Evolutionary conservation across 345 rosid species (phyloP).

Genomic region (Gossypium australe): DNA sequence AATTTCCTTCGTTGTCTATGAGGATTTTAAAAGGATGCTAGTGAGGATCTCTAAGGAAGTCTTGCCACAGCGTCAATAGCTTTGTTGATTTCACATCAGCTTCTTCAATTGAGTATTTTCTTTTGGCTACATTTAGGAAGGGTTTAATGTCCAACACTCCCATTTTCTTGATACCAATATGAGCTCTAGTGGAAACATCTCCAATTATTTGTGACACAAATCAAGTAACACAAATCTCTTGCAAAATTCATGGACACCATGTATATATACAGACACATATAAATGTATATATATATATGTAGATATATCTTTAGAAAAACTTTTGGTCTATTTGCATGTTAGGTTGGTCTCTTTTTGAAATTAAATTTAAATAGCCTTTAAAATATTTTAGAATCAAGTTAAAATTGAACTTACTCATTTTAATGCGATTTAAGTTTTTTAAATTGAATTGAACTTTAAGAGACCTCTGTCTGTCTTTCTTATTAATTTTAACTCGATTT

Average conservation of each 20-base stretch:
- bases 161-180: slow-evolving; percentile 5
- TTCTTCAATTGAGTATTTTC: neutral
- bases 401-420: too few relatives aligned
- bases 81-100: slow-evolving; percentile 4
- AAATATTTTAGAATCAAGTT: too few relatives aligned
- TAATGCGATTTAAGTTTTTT: too few relatives aligned
- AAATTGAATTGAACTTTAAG: too few relatives aligned
- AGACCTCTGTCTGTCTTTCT: too few relatives aligned
- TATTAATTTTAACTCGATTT: too few relatives aligned
- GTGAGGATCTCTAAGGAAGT: neutral
- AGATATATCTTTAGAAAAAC: too few relatives aligned
- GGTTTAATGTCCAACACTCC: slow-evolving; percentile 9
- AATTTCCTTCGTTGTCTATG: neutral
- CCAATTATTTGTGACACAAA: slow-evolving; percentile 21
- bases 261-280: neutral
- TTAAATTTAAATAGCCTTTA: too few relatives aligned
- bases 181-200: neutral
- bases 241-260: neutral
- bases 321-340: too few relatives aligned
- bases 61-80: slow-evolving; percentile 2
- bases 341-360: too few relatives aligned
- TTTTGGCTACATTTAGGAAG: neutral
- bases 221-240: neutral
- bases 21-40: slow-evolving; percentile 15
- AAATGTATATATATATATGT: too few relatives aligned